Base-by-base conservation (phyloP, 805 yeast genomes). In the Candida palmyrensis region DNA sequence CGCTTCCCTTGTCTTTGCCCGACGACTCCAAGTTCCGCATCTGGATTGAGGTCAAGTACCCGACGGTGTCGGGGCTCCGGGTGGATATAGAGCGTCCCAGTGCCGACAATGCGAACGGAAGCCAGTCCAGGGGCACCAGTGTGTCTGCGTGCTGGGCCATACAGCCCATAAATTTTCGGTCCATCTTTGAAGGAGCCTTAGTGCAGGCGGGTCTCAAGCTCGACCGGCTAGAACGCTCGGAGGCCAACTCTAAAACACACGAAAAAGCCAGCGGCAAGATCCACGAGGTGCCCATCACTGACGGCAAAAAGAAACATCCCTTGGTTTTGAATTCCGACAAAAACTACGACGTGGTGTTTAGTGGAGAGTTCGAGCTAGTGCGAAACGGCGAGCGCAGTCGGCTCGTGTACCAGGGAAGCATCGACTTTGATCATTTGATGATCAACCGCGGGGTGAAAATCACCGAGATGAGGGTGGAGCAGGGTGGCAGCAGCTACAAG, bases 391-490 rank as follows among this genome's bases (percentile, higher is more conserved):
- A 41, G 29, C 9, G 23, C 10, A 62, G 62, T 0, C 24, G 30
- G 3, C 37, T 53, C 9, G 15, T 20, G 10, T 62, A 58, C 40
- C 31, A 35, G 12, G 68, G 66, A 1, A 33, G 32, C 9, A 38
- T 62, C 16, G 67, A 62, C 34, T 44, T 49, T 30, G 49, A 51
- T 35, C 68, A 62, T 35, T 29, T 53, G 18, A 43, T 45, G 26
- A 52, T 59, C 18, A 50, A 55, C 38, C 38, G 56, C 19, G 68
- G 68, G 2, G 51, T 57, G 20, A 54, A 56, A 29, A 41, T 62
- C 9, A 27, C 30, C 5, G 38, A 40, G 9, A 41, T 57, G 41
- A 14, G 27, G 8, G 18, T n/a, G n/a, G n/a, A n/a, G 21, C 26
- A 29, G 20, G 12, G 33, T 7, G 16, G 28, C 9, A 22, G 18